A percentile compares a stretch with the other conserved stretches of the same genome.
Conservation (phyloP, 1,284 basidiomycete genomes). For the Phenoliferia sp. region DNA sequence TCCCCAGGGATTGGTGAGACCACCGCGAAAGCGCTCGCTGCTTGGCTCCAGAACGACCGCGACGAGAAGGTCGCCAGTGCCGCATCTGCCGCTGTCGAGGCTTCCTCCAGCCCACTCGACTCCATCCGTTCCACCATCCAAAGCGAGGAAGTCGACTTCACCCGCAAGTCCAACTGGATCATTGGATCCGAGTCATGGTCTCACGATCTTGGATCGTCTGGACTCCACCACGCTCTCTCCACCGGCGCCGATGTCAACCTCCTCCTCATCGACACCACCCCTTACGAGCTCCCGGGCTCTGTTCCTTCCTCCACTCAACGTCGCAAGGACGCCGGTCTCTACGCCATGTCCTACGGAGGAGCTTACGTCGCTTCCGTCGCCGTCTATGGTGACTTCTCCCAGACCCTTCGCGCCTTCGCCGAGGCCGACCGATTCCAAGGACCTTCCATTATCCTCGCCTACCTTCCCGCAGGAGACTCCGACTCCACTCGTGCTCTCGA, state of each 20-base stretch:
- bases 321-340: conserved; percentile 80
- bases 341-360: conserved; percentile 97
- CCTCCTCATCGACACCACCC: conserved; percentile 88
- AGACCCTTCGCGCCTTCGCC: conserved; percentile 84
- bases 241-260: conserved; percentile 90
- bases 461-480: conserved; percentile 79
- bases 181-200: conserved; percentile 97
- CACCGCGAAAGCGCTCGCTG: conserved; percentile 54
- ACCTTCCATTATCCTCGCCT: conserved; percentile 88
- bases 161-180: conserved; percentile 79
- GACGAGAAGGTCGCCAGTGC: conserved; percentile 22
- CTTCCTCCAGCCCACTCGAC: conserved; percentile 33
- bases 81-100: conserved; percentile 31
- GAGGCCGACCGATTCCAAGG: conserved; percentile 89
- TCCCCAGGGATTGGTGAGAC: conserved; percentile 34
- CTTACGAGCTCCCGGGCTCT: conserved; percentile 66
- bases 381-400: conserved; percentile 90
- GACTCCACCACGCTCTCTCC: conserved; percentile 88
- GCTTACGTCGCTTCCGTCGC: conserved; percentile 94
- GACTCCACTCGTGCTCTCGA: conserved; percentile 71
- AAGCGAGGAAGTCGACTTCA: conserved; percentile 58
- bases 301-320: conserved; percentile 45
- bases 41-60: conserved; percentile 55
- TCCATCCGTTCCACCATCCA: conserved; percentile 52
- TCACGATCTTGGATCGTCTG: conserved; percentile 92